Evolutionary conservation across 2,329 filamentous ascomycete species (phyloP).

Genomic region (Alternaria metachromatica): DNA sequence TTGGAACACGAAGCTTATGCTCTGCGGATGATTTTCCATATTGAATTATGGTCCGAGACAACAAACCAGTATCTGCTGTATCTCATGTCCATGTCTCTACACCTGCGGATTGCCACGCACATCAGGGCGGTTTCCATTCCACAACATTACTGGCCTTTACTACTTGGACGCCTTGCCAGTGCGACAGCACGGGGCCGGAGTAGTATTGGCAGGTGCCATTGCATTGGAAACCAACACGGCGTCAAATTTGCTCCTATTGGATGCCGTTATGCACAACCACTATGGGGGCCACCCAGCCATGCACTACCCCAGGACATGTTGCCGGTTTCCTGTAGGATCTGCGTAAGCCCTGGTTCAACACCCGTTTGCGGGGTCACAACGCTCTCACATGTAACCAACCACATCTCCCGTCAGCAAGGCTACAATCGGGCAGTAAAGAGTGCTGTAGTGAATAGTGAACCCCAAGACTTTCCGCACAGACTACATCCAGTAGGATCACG

Average conservation of each 20-base stretch:
- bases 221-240: conserved; percentile 6
- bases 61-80: neutral
- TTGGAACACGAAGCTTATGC: neutral
- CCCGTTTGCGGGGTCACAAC: conserved; percentile 33
- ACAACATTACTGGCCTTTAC: conserved; percentile 3
- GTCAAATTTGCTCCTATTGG: conserved; percentile 11
- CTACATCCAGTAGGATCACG: conserved; percentile 23
- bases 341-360: conserved; percentile 16
- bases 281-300: conserved; percentile 20
- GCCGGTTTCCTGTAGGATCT: conserved; percentile 16
- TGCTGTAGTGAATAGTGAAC: conserved; percentile 18
- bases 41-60: neutral
- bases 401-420: conserved; percentile 4
- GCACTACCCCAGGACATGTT: conserved; percentile 32
- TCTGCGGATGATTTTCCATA: neutral
- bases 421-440: conserved; percentile 1
- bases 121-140: conserved; percentile 2
- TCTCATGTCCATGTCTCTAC: neutral
- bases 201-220: conserved; percentile 12
- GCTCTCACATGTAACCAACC: conserved; percentile 13
- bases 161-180: neutral
- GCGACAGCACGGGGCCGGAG: conserved; percentile 8
- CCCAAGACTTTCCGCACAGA: conserved; percentile 16
- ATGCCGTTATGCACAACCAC: conserved; percentile 14
- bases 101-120: neutral